phyloP scores from a whole-genome alignment of 2,329 filamentous ascomycete genomes.

The Aspergillus novoparasiticus region DNA sequence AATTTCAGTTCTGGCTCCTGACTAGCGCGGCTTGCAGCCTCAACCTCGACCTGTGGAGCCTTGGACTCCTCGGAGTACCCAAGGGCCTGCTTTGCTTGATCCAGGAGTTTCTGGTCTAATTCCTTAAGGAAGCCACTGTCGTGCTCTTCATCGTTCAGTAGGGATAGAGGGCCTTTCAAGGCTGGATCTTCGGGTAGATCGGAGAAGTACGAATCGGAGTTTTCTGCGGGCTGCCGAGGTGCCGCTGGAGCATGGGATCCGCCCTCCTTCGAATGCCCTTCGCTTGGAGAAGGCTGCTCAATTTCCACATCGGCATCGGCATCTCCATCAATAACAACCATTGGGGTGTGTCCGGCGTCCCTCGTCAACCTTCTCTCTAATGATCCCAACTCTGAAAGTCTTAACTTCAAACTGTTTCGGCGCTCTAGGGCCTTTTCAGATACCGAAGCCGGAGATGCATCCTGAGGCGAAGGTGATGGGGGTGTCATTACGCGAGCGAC shows the following conservation, averaged over 20 bases:
- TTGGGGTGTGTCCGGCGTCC: conserved; percentile 49
- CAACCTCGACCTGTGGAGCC: conserved; percentile 26
- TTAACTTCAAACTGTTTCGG: conserved; percentile 36
- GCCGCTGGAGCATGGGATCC: conserved; percentile 38
- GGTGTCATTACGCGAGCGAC: conserved; percentile 48
- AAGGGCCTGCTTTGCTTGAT: conserved; percentile 40
- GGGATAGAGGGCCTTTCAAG: conserved; percentile 46
- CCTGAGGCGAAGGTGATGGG: conserved; percentile 35
- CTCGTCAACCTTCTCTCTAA: conserved; percentile 43
- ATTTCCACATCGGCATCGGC: conserved; percentile 35
- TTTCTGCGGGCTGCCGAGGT: conserved; percentile 40
- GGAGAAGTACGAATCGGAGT: conserved; percentile 45
- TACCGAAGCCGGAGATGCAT: conserved; percentile 29
- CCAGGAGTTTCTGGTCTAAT: conserved; percentile 47
- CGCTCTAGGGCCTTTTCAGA: conserved; percentile 29
- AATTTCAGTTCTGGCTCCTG: conserved; percentile 44
- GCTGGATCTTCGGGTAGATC: conserved; percentile 46
- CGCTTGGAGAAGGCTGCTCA: conserved; percentile 28
- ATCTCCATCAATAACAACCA: conserved; percentile 43
- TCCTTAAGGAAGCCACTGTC: conserved; percentile 45
- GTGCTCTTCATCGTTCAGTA: conserved; percentile 44
- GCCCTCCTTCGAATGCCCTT: conserved; percentile 23
- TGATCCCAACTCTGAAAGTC: conserved; percentile 40
- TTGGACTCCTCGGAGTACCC: conserved; percentile 25
- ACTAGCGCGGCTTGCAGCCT: conserved; percentile 27